Conservation (phyloP, 345 rosid genomes). For the Capsella bursapastoris region DNA sequence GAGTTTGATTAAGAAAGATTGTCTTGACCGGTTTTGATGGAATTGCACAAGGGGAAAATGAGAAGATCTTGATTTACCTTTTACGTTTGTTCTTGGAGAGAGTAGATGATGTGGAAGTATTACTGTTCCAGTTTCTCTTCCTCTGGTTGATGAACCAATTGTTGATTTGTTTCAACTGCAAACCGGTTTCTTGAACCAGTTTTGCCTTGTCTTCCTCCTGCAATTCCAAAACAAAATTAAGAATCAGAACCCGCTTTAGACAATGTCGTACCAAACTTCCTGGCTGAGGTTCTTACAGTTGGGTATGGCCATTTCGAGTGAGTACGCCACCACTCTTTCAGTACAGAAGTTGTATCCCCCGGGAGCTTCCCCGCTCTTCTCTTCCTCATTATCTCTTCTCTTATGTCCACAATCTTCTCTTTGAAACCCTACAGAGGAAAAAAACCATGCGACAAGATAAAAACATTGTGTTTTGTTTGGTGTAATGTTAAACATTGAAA, state of each 20-base stretch:
- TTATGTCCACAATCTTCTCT: slow-evolving; percentile 84
- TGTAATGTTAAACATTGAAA: slow-evolving; percentile 11
- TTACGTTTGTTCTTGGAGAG: slow-evolving; percentile 74
- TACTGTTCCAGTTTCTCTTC: slow-evolving; percentile 88
- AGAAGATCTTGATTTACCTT: slow-evolving; percentile 52
- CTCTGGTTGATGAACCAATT: slow-evolving; percentile 94
- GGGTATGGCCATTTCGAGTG: slow-evolving; percentile 97
- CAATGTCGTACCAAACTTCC: neutral
- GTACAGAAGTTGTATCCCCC: slow-evolving; percentile 76
- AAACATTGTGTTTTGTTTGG: neutral
- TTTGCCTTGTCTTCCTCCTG: slow-evolving; percentile 90
- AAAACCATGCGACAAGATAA: neutral
- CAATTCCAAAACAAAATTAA: slow-evolving; percentile 13
- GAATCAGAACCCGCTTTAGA: neutral
- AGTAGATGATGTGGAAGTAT: slow-evolving; percentile 64
- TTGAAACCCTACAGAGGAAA: slow-evolving; percentile 62
- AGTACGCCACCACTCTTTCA: slow-evolving; percentile 92
- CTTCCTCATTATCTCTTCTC: slow-evolving; percentile 91
- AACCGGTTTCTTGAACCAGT: slow-evolving; percentile 79
- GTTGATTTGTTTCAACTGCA: slow-evolving; percentile 87
- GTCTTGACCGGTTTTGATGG: slow-evolving; percentile 12
- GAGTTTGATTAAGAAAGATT: slow-evolving; percentile 19
- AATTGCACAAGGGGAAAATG: neutral
- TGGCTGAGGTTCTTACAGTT: slow-evolving; percentile 51
- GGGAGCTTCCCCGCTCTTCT: slow-evolving; percentile 91